Evolutionary conservation across 1,284 basidiomycete genomes (phyloP), one percentile per base, ranked within the genome.

Genomic region (Pseudozyma sp.): DNA sequence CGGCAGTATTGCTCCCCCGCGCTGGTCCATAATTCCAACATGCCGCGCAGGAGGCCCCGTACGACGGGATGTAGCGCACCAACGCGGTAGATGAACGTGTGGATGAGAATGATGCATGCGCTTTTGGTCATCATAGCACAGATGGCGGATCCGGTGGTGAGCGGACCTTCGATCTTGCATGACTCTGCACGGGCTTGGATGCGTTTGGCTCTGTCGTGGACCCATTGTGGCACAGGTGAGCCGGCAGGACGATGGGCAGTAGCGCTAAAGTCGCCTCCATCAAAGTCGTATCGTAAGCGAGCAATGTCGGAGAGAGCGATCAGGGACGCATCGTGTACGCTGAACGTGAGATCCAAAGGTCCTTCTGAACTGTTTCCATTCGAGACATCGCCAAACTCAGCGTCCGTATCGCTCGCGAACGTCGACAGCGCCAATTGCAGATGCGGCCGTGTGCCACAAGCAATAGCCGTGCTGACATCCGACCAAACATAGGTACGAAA

Each of bases 301-400:
- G 70, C 70, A 21, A 68, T 72, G 56, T 72, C 70, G 14, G 70
- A 72, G 9, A 72, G 50, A n/a, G 70, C 70, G 7, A 55, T 58
- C 36, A 72, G 52, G 19, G 49, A 38, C 5, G 39, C 40, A 57
- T 72, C 64, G 25, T 50, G 49, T 60, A 64, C 16, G n/a, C 60
- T 59, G 31, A 72, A 72, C 11, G 59, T 62, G n/a, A 55, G 36
- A 31, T 59, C 70, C 13, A 31, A 21, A 4, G 3, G 19, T 8
- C 44, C 38, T 1, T 48, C 31, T 35, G 44, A 1, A 40, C 21
- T 19, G 36, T n/a, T 25, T 12, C 16, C 10, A n/a, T 39, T n/a
- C 25, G 25, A 31, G 6, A 31, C 25, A 31, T 3, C 25, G 25
- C 25, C 6, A 31, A 31, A 31, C 3, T n/a, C 14, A 3, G 7